These are phyloP conservation scores for Cladosporium sp. DNA, from an alignment of 2,329 filamentous ascomycete genomes.

Conservation along the genomic window DNA sequence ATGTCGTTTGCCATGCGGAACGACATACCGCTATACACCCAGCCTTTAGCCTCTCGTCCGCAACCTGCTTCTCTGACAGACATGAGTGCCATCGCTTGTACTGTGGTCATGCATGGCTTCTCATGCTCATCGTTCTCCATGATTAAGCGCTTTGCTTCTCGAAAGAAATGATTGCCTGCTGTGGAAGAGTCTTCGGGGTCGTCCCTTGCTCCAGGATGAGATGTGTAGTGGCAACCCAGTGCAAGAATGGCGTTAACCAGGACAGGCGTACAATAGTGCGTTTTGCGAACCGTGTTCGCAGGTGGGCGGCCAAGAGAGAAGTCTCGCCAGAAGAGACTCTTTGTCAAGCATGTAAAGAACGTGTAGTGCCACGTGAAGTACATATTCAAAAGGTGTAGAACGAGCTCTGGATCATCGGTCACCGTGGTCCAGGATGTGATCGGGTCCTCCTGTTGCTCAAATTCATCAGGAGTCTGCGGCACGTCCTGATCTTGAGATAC, in stretches of 20 bases:
- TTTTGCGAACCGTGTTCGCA: constrained; percentile 46
- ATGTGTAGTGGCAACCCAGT: constrained; percentile 89
- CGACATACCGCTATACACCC: constrained; percentile 98
- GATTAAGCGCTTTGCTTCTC: constrained; percentile 84
- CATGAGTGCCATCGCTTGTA: constrained; percentile 92
- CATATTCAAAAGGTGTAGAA: constrained; percentile 88
- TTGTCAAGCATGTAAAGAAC: constrained; percentile 89
- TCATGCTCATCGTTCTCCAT: constrained; percentile 91
- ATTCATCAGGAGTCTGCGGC: constrained; percentile 37
- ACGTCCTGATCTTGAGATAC: constrained; percentile 46
- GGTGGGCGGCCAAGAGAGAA: constrained; percentile 67
- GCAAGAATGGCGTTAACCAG: constrained; percentile 93
- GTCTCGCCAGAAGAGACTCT: constrained; percentile 79
- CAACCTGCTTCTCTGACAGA: constrained; percentile 94
- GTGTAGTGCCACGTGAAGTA: constrained; percentile 98
- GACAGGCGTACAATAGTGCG: constrained; percentile 79
- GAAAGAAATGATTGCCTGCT: constrained; percentile 93
- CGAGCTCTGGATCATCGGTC: constrained; percentile 71
- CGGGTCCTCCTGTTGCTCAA: constrained; percentile 59
- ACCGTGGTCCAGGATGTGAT: constrained; percentile 84
- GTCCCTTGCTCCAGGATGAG: constrained; percentile 66
- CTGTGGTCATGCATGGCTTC: constrained; percentile 79
- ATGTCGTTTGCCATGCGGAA: constrained; percentile 97
- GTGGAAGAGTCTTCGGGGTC: constrained; percentile 72
- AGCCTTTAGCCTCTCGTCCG: constrained; percentile 88